Evolutionary conservation across 257 asterid species (phyloP).

Genomic region (Plantago major): DNA sequence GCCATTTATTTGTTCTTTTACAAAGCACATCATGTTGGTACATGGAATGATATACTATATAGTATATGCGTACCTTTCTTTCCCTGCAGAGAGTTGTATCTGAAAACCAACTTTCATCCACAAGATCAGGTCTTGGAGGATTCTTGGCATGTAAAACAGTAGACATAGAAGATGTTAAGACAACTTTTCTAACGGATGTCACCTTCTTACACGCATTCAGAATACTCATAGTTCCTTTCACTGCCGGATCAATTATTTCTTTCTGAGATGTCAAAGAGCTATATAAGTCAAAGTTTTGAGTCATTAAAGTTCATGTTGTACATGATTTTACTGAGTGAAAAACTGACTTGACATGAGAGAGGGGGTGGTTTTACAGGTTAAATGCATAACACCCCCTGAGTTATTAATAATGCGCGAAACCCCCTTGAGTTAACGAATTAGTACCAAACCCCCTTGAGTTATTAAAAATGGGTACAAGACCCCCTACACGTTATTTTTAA

Average conservation of each 20-base stretch:
- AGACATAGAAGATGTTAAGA: slow-evolving; percentile 53
- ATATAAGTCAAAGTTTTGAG: no score
- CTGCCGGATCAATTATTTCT: slow-evolving; percentile 55
- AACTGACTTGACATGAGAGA: no score
- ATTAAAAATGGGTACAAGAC: no score
- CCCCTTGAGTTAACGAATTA: no score
- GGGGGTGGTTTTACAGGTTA: no score
- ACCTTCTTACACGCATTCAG: slow-evolving; percentile 45
- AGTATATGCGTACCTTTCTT: slow-evolving; percentile 28
- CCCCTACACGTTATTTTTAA: no score
- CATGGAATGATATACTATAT: not conserved
- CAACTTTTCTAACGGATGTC: slow-evolving; percentile 37
- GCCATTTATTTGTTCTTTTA: no score
- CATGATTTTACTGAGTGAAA: no score
- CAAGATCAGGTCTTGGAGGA: slow-evolving; percentile 26
- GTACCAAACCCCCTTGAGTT: no score
- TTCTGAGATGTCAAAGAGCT: slow-evolving; percentile 22
- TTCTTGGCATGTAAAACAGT: slow-evolving; percentile 27
- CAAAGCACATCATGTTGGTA: not conserved
- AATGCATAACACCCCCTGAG: no score
- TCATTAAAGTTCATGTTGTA: no score
- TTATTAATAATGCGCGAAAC: no score
- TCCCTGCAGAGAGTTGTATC: slow-evolving; percentile 33
- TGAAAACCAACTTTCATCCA: slow-evolving; percentile 55
- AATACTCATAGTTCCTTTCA: slow-evolving; percentile 56